A percentile compares a stretch with the other conserved stretches of the same genome.
phyloP scores from a whole-genome alignment of 345 rosid species.

The Anacardium occidentale region DNA sequence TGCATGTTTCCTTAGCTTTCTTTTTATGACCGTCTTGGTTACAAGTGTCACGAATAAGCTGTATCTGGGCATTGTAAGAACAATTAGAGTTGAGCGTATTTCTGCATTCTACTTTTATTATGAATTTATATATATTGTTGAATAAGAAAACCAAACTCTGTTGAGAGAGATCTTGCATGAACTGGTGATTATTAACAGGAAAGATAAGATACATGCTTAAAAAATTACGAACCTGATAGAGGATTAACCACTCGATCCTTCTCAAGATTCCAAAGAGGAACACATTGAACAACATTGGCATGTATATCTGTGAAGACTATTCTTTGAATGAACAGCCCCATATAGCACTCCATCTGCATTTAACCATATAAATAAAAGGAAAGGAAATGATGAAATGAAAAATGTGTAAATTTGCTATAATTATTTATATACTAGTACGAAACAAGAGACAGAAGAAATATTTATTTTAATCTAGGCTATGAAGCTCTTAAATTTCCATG shows the following conservation, averaged over 20 bases:
- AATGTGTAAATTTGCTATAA: too few species aligned
- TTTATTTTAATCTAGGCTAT: background rate
- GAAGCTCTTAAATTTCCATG: background rate
- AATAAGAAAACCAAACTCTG: too few species aligned
- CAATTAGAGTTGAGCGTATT: background rate
- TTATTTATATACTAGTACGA: background rate
- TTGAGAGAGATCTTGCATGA: too few species aligned
- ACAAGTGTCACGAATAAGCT: background rate
- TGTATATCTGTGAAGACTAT: background rate
- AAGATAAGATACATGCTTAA: background rate
- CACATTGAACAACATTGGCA: background rate
- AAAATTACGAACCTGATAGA: slow-evolving; percentile 2
- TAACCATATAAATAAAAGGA: background rate
- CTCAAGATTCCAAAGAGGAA: background rate
- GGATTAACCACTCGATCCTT: background rate
- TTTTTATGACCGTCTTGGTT: background rate
- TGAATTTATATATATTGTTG: background rate
- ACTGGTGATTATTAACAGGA: background rate
- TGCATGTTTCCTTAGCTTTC: background rate
- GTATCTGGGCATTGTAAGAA: background rate
- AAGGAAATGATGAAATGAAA: background rate
- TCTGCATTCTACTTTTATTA: background rate
- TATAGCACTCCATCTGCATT: slow-evolving; percentile 5
- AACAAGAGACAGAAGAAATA: background rate
- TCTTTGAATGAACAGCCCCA: background rate